Evolutionary conservation across 2,329 filamentous ascomycete species (phyloP).

Genomic region (Fusarium avenaceum): DNA sequence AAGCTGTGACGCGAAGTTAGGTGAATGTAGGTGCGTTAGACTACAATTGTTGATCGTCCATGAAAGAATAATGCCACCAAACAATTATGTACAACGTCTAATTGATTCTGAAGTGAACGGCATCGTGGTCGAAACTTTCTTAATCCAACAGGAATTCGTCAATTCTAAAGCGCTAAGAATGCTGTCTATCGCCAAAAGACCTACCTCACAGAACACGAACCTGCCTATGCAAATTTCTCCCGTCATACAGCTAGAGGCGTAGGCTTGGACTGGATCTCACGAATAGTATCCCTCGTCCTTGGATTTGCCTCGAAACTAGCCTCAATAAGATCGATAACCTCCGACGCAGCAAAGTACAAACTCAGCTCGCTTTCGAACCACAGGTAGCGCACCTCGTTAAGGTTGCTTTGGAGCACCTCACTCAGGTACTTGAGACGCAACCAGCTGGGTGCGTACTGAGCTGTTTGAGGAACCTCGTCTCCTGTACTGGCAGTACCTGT

Average conservation of each 20-base stretch:
- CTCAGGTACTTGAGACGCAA: conserved; percentile 74
- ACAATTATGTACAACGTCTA: no score
- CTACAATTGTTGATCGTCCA: no score
- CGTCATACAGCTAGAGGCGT: conserved; percentile 52
- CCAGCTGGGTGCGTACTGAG: conserved; percentile 73
- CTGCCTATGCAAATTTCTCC: background rate
- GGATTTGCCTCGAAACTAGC: conserved; percentile 75
- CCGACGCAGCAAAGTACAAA: conserved; percentile 70
- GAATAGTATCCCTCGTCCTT: conserved; percentile 69
- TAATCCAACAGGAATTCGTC: background rate
- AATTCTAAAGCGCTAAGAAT: background rate
- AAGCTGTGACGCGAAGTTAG: no score
- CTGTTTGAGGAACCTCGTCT: conserved; percentile 66
- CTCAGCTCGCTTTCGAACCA: conserved; percentile 77
- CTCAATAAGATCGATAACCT: conserved; percentile 73
- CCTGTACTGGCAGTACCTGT: conserved; percentile 45
- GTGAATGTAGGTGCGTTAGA: no score
- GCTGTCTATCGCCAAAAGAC: background rate
- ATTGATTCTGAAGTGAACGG: no score
- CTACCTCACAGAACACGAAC: background rate
- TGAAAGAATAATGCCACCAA: no score
- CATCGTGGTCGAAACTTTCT: no score
- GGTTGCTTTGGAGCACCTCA: conserved; percentile 75
- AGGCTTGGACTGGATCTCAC: conserved; percentile 68
- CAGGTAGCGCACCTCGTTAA: conserved; percentile 72